These are phyloP conservation scores for Astrocystis sublimbata DNA, from an alignment of 495 filamentous ascomycete genomes.

Conservation along the genomic window DNA sequence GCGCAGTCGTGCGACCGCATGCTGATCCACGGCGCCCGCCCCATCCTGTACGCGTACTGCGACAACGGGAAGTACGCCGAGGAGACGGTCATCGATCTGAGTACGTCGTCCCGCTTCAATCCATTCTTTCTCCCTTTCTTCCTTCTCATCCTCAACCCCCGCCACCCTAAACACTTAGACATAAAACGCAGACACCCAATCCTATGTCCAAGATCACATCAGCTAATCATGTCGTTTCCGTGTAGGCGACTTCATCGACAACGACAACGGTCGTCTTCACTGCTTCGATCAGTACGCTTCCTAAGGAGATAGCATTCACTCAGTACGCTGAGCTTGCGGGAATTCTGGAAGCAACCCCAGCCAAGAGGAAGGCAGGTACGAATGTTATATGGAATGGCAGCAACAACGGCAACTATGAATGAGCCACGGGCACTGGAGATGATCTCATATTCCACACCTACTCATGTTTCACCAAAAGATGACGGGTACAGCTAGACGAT, in stretches of 20 bases:
- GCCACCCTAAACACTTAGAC: too few species aligned
- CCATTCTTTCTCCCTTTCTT: too few species aligned
- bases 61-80: neutral
- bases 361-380: too few species aligned
- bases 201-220: neutral
- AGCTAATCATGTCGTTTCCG: neutral
- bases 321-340: neutral
- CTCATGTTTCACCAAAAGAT: too few species aligned
- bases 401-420: too few species aligned
- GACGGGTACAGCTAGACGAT: too few species aligned
- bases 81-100: neutral
- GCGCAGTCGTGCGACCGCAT: conserved; percentile 10
- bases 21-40: neutral
- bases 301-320: neutral
- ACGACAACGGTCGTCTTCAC: conserved; percentile 4
- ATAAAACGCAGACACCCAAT: neutral
- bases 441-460: too few species aligned
- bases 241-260: conserved; percentile 8
- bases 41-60: conserved; percentile 10
- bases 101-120: neutral
- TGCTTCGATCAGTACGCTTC: conserved; percentile 8
- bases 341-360: neutral
- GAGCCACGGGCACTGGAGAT: too few species aligned
- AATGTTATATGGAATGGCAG: neutral
- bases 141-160: too few species aligned